Conservation (phyloP, 345 rosid species). For the Schrenkiella parvula region DNA sequence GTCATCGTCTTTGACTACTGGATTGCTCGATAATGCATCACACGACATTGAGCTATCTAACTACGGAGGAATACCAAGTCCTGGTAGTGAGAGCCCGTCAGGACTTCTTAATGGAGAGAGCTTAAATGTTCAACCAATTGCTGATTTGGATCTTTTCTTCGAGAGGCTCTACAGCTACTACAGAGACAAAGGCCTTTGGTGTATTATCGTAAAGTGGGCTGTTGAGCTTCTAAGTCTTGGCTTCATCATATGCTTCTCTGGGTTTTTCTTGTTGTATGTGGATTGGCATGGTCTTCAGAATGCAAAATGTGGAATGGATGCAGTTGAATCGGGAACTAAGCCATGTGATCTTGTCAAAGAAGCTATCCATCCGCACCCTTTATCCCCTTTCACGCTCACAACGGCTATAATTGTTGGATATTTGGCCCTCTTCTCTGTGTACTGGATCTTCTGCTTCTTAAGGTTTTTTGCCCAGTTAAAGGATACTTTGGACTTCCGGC, state of each 20-base stretch:
- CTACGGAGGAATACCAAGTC: constrained; percentile 78
- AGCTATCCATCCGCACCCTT: constrained; percentile 84
- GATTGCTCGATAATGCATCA: constrained; percentile 75
- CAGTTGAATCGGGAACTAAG: constrained; percentile 91
- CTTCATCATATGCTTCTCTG: constrained; percentile 91
- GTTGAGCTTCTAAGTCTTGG: constrained; percentile 89
- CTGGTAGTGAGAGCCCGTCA: constrained; percentile 96
- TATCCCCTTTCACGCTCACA: constrained; percentile 82
- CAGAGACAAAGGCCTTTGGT: constrained; percentile 95
- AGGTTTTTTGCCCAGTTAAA: constrained; percentile 88
- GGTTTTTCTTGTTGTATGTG: constrained; percentile 87
- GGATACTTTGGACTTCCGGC: constrained; percentile 76
- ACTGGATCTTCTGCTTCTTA: constrained; percentile 87
- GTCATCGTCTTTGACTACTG: constrained; percentile 65
- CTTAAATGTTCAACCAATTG: constrained; percentile 69
- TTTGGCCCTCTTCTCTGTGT: constrained; percentile 73
- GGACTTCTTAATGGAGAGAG: constrained; percentile 94
- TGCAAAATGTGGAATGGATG: constrained; percentile 99
- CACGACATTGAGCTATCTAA: constrained; percentile 89
- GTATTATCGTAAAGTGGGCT: constrained; percentile 91
- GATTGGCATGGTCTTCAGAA: constrained; percentile 98
- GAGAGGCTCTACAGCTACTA: constrained; percentile 91
- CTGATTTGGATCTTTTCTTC: constrained; percentile 91
- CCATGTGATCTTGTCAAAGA: constrained; percentile 96
- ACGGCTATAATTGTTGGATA: constrained; percentile 84